A percentile compares a stretch with the other conserved stretches of the same genome.
Evolutionary conservation across 1,284 basidiomycete species (phyloP).

Genomic region (Puccinia polysora): DNA sequence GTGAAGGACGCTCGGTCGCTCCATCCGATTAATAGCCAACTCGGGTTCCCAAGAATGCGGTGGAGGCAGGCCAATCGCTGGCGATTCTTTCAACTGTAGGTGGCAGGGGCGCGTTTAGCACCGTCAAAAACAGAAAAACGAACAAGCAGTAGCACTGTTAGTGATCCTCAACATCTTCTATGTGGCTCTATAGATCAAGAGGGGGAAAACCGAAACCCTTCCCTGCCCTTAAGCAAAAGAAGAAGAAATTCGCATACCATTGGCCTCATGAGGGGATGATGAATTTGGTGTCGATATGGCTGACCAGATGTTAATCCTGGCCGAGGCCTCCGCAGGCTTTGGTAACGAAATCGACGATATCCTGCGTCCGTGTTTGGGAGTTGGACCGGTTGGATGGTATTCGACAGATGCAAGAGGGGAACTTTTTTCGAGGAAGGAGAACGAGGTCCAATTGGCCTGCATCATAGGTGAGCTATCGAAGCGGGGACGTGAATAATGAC

Average conservation of each 20-base stretch:
- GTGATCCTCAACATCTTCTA: neutral
- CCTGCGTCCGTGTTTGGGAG: constrained; percentile 5
- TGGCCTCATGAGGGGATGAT: constrained; percentile 2
- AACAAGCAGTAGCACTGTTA: constrained; percentile 5
- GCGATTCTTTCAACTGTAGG: constrained; percentile 5
- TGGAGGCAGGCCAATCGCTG: constrained; percentile 24
- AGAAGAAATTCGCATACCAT: constrained; percentile 1
- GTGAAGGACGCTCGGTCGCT: too few relatives aligned
- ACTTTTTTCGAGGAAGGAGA: neutral
- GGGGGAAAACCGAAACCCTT: neutral
- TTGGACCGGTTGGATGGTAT: neutral
- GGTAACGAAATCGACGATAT: constrained; percentile 36
- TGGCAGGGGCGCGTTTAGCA: too few relatives aligned
- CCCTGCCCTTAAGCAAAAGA: neutral
- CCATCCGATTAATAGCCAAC: too few relatives aligned
- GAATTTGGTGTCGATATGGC: constrained; percentile 2
- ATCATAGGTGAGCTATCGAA: neutral
- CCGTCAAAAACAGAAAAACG: neutral
- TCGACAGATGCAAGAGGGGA: neutral
- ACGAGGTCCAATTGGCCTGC: constrained; percentile 9
- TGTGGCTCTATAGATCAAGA: neutral
- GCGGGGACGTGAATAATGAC: neutral
- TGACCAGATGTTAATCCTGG: constrained; percentile 28
- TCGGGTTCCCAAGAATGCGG: constrained; percentile 14
- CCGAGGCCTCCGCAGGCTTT: constrained; percentile 19